Evolutionary conservation across 2,329 filamentous ascomycete species (phyloP), one percentile per base, ranked within the genome.

Genomic region (Penicillium sp.): DNA sequence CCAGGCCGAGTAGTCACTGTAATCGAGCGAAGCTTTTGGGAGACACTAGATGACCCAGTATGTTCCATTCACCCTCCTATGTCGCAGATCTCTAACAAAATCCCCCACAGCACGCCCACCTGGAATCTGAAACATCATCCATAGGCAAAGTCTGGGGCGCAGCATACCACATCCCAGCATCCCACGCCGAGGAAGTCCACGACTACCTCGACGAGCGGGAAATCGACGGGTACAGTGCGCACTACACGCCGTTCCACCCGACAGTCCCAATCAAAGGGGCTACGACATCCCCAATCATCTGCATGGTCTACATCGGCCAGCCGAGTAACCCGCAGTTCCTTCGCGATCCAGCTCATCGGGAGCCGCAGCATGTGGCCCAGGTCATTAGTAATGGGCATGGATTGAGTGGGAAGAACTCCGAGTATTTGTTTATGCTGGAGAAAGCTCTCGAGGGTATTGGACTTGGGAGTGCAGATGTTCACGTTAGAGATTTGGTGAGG

Each of bases 151-250:
- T 96, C 61, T 97, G 91, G 91, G 93, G 93, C 50, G 88, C 89
- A 13, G 93, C 92, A 56, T 95, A 96, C 74, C 87, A 92, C 64
- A 92, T 95, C 70, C 77, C 80, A 25, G 71, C 84, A 6, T 76
- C 81, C 2, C 80, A 84, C 58, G 89, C 95, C 18, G 79, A 83
- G 52, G 86, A 92, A 72, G 92, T 96, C 3, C 86, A 88, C 59
- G 80, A 84, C 50, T 96, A 96, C 68, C 87, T 99, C 40, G 91
- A 97, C 70, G 92, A 96, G 57, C 86, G 93, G 38, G 93, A 99
- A 72, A 95, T 97, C 66, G 95, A 97, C 73, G 93, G 93, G 22
- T 99, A 99, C 72, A 88, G 85, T 46, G 95, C 95, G 58, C 91
- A 96, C 71, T 89, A 90, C 70, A 89, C 90, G 25, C 83, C 87